Evolutionary conservation across 1,284 basidiomycete species (phyloP), one percentile per base, ranked within the genome.

Genomic region (Chondrostereum purpureum): DNA sequence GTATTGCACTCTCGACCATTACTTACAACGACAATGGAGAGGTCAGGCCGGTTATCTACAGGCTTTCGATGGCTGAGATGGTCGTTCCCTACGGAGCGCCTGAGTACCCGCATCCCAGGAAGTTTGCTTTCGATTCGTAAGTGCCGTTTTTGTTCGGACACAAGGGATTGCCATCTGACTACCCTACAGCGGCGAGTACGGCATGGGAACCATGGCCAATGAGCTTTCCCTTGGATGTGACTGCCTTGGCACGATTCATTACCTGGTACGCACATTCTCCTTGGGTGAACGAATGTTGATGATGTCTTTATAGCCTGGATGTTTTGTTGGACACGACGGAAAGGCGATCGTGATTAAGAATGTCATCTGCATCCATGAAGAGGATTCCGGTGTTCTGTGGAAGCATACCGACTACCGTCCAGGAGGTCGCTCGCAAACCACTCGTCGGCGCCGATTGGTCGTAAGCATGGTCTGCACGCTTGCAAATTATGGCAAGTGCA

Each of bases 311-410:
- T 53, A 89, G 85, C 80, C 86, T 44, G 87, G 89, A 16, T 58
- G 75, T 39, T 85, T 72, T 58, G 77, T 86, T 36, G 72, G 75
- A 19, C 78, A 90, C 57, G 73, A 80, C 46, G 89, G 89, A 20
- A 73, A 71, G 21, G 73, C 87, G 0, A 70, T 81, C 18, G 63
- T 80, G 4, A 79, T 92, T 56, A 83, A 91, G 65, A 89, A 92
- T 56, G 88, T 79, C 5, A 89, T 94, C 40, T 95, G 92, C 66
- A 92, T 93, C 53, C 92, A 94, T 55, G 91, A 94, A 61, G 88
- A 93, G 62, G 92, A 94, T 56, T 77, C 78, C 14, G 89, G 89
- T 37, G 72, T 88, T 17, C 71, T 90, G 10, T 89, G 85, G 87
- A 90, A 92, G 60, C 89, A 92, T 63, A 87, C 83, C 44, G 92